Conservation (phyloP, 441 rosid species). For the Adansonia rubrostipa region DNA sequence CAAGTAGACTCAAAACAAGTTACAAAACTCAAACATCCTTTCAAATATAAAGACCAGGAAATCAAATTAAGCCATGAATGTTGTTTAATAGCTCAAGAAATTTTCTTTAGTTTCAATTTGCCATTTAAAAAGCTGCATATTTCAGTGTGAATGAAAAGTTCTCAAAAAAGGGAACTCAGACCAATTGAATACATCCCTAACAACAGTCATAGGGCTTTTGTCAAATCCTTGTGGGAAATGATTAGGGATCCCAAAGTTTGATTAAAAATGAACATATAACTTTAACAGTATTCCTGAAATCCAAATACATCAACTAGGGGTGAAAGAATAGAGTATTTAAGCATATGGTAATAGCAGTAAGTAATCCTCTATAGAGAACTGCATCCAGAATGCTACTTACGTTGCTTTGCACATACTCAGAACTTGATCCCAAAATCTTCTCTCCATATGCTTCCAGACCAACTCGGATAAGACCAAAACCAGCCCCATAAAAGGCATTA, state of each 20-base stretch:
- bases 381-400: slow-evolving; percentile 46
- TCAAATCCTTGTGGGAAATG: neutral
- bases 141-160: neutral
- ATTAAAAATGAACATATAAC: neutral
- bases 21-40: neutral
- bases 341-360: neutral
- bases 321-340: slow-evolving; percentile 1
- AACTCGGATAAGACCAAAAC: slow-evolving; percentile 85
- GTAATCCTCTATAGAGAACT: too few species aligned
- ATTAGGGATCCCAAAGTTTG: neutral
- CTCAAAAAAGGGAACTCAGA: neutral
- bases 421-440: slow-evolving; percentile 81
- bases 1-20: neutral
- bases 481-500: slow-evolving; percentile 84
- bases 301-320: neutral
- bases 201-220: neutral
- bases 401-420: slow-evolving; percentile 94
- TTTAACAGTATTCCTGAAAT: neutral
- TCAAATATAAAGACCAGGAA: neutral
- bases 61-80: neutral
- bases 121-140: neutral
- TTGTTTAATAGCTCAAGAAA: neutral
- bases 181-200: neutral
- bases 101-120: neutral
- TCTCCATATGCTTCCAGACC: slow-evolving; percentile 92